Conservation (phyloP, 2,329 filamentous ascomycete genomes). For the Claviceps monticola region DNA sequence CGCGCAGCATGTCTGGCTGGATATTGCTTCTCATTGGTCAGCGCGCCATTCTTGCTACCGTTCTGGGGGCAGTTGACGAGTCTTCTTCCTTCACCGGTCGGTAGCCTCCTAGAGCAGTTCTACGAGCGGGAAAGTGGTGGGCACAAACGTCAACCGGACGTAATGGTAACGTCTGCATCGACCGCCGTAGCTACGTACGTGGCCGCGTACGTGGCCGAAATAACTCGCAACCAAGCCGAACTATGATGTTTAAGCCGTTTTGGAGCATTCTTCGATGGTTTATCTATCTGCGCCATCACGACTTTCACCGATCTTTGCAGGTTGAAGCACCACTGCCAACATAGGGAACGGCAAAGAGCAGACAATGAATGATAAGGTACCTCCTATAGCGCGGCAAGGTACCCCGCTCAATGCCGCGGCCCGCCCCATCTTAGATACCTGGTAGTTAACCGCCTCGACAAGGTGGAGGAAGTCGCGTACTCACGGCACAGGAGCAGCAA, state of each 20-base stretch:
- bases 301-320: no score
- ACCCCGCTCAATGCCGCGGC: no score
- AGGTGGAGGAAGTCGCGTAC: no score
- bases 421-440: no score
- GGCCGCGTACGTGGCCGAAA: neutral
- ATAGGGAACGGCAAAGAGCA: no score
- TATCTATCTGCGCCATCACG: neutral
- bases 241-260: neutral
- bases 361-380: no score
- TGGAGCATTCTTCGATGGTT: no score
- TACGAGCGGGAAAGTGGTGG: neutral
- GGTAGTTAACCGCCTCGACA: no score
- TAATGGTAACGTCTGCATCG: neutral
- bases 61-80: neutral
- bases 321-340: no score
- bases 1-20: neutral
- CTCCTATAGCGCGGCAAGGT: no score
- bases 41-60: neutral
- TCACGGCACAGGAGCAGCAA: no score
- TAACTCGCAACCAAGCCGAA: neutral
- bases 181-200: neutral
- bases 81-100: neutral
- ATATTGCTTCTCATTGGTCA: conserved; percentile 1
- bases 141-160: conserved; percentile 1
- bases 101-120: neutral